Base-by-base conservation (phyloP, 305 asterid species). In the Rubia occidens region DNA sequence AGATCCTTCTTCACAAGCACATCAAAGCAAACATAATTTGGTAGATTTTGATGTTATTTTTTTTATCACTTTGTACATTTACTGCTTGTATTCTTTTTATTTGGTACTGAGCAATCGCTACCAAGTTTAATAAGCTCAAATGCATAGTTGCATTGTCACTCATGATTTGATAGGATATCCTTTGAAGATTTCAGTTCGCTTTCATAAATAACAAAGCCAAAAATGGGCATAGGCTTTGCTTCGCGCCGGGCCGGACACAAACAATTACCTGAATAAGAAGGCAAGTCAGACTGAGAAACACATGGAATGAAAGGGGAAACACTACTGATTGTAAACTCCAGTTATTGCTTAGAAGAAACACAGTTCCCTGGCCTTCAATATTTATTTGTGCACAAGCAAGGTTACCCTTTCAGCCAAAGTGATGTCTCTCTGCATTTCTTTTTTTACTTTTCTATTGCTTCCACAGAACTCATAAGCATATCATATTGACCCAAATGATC, bases 1-100 rank as follows among this genome's bases (percentile, higher is more conserved):
- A 53, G 75, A 8, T 64, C 44, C 56, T 39, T 63, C 63, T 64
- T 54, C 47, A 40, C 45, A 20, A 43, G 47, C 65, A 39, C 20
- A 64, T 20, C 58, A 39, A 26, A 64, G 17, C 60, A 21, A 40
- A 64, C 70, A 21, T 24, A 60, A 42, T 70, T 17, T 71, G 13
- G 49, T 20, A 58, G 17, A 21, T 4, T 17, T 64, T 64, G 62
- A 43, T 59, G 47, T 43, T 32, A 42, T 2, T 56, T 67, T 51
- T 8, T 14, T 14, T 0, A 21, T 9, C 35, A 49, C 71, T 51
- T n/a, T 21, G 24, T 54, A 15, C 54, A 65, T 72, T 56, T 42
- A 10, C 17, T 42, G 21, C 18, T 51, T 6, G 21, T 51, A 9
- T n/a, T 51, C 58, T 51, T 6, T 17, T 51, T n/a, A n/a, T 17